These are phyloP conservation scores for Coprinopsis cinerea DNA, from an alignment of 768 basidiomycete species.

Conservation along the genomic window DNA sequence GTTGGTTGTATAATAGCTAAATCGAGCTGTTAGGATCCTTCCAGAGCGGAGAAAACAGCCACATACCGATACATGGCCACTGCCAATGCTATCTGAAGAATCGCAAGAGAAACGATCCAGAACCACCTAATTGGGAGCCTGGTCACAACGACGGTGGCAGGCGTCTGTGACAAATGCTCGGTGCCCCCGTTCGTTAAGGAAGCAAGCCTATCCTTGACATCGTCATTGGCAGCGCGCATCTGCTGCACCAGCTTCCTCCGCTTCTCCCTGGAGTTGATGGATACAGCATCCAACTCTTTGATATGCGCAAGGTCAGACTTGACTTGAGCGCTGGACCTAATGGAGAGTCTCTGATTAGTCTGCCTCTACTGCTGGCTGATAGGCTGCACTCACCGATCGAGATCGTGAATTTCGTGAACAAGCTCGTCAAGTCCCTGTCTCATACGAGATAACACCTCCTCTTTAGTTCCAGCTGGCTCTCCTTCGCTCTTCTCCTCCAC, in stretches of 20 bases:
- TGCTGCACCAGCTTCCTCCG: constrained; percentile 38
- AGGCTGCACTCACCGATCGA: constrained; percentile 51
- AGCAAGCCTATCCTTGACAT: constrained; percentile 13
- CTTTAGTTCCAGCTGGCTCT: constrained; percentile 26
- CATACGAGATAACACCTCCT: constrained; percentile 52
- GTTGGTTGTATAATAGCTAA: constrained; percentile 40
- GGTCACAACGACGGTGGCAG: not conserved
- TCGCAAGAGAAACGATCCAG: constrained; percentile 18
- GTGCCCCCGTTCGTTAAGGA: not conserved
- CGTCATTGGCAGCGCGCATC: constrained; percentile 34
- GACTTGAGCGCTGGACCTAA: constrained; percentile 6
- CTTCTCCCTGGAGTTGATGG: constrained; percentile 44
- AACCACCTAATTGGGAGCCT: constrained; percentile 5
- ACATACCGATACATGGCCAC: constrained; percentile 56
- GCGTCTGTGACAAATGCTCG: not conserved
- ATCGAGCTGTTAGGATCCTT: constrained; percentile 10
- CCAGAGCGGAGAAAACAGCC: not conserved
- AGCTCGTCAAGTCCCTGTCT: constrained; percentile 54
- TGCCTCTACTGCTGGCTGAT: constrained; percentile 3
- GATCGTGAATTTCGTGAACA: constrained; percentile 47
- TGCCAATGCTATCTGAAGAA: constrained; percentile 41
- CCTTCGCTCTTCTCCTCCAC: constrained; percentile 15
- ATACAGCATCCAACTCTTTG: constrained; percentile 46
- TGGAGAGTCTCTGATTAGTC: not conserved
- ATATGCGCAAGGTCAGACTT: constrained; percentile 40